A percentile compares a stretch with the other conserved stretches of the same genome.
Conservation (phyloP, 1,284 basidiomycete genomes). For the Ceraceosorus guamensis region DNA sequence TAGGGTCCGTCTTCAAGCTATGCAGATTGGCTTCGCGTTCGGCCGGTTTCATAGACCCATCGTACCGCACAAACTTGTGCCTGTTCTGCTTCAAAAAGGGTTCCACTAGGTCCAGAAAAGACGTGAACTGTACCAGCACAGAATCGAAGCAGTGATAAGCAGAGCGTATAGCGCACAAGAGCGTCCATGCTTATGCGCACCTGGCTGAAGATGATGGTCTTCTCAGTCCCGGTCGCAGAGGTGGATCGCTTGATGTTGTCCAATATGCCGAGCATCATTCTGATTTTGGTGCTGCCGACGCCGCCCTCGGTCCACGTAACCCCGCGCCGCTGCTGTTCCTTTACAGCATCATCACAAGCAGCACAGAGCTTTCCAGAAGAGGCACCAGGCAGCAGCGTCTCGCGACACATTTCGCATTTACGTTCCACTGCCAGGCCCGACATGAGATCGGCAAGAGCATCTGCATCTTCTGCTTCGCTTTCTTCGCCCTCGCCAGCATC, state of each 20-base stretch:
- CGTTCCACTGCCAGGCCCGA: slow-evolving; percentile 57
- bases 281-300: slow-evolving; percentile 64
- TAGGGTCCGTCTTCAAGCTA: slow-evolving; percentile 61
- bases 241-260: slow-evolving; percentile 60
- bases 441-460: slow-evolving; percentile 70
- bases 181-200: slow-evolving; percentile 13
- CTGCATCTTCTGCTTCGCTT: slow-evolving; percentile 45
- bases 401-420: slow-evolving; percentile 13
- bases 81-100: slow-evolving; percentile 65
- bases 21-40: slow-evolving; percentile 68
- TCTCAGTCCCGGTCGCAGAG: slow-evolving; percentile 54
- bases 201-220: slow-evolving; percentile 68
- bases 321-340: slow-evolving; percentile 18
- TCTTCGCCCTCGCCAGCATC: background rate
- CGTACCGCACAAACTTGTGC: slow-evolving; percentile 74
- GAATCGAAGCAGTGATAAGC: background rate
- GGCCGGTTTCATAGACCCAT: slow-evolving; percentile 72
- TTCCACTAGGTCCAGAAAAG: slow-evolving; percentile 78
- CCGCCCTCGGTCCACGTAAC: slow-evolving; percentile 60
- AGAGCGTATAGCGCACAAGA: background rate
- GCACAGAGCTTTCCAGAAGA: slow-evolving; percentile 17
- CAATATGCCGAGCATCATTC: slow-evolving; percentile 70
- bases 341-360: slow-evolving; percentile 20
- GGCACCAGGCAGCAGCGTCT: background rate
- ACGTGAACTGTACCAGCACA: slow-evolving; percentile 63